Base-by-base conservation (phyloP, 306 rosid genomes). In the Arachis hypogaea region DNA sequence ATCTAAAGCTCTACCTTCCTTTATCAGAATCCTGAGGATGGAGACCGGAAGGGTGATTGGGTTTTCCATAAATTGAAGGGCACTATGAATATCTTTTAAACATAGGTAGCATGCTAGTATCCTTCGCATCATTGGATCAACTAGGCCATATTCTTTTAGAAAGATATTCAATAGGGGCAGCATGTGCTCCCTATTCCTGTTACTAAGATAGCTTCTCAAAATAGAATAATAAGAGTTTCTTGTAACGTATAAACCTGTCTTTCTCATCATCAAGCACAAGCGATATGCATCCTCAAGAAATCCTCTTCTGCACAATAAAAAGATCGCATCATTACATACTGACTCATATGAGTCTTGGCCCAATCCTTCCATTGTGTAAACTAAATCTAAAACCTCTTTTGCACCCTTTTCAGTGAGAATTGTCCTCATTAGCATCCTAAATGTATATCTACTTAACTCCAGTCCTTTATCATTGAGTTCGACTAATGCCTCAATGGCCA, bases 91-190 rank as follows among this genome's bases (percentile, higher is more conserved):
- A 64, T 88, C 75, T 73, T 73, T 85, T 74, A 83, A 81, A 78
- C 89, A 81, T 60, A 85, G 80, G 75, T 84, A 84, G 73, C 62
- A 71, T 18, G 81, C 83, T 52, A 91, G 18, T 60, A 88, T 77
- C 76, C 71, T 82, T 46, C 69, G 75, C 10, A 89, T 83, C 78
- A 71, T 82, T 41, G 86, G 86, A 60, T 94, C 91, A 60, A 68
- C 76, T 38, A 86, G 59, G 75, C 98, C 96, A 68, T 78, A 86
- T 57, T 86, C 93, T 87, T 91, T 94, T 72, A 91, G 41, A 60
- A 88, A 85, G 63, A 75, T 63, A 73, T 44, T 81, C 73, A 89
- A 78, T 64, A 89, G 68, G 30, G 82, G 83, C 68, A 52, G 49
- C 82, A 81, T 73, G 33, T 76, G 76, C 85, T 76, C 74, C 59